Evolutionary conservation across 2,329 filamentous ascomycete genomes (phyloP).

Genomic region (Phialophora chinensis): DNA sequence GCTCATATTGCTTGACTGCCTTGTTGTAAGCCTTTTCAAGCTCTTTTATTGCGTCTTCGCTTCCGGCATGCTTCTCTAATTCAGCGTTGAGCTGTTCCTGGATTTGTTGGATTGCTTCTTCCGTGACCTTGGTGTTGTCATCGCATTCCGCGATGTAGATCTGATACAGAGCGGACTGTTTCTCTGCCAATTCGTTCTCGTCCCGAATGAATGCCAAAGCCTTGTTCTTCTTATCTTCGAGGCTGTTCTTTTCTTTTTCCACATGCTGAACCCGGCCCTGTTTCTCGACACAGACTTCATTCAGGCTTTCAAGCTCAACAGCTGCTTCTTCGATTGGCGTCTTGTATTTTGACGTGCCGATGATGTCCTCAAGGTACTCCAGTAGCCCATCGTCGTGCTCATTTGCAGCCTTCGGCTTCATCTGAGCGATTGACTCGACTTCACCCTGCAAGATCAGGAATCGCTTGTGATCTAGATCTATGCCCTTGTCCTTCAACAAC

Average conservation of each 20-base stretch:
- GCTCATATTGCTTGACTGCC: constrained; percentile 81
- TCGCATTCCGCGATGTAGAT: constrained; percentile 86
- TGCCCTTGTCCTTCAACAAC: constrained; percentile 81
- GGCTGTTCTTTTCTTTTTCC: constrained; percentile 89
- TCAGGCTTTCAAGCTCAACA: constrained; percentile 85
- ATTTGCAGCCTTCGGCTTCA: constrained; percentile 94
- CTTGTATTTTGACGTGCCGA: constrained; percentile 98
- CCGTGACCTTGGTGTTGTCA: constrained; percentile 85
- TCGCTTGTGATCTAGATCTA: constrained; percentile 96
- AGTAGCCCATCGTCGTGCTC: constrained; percentile 96
- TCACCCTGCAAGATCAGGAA: constrained; percentile 97
- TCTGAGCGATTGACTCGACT: constrained; percentile 97
- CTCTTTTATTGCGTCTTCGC: constrained; percentile 86
- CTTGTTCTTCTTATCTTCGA: constrained; percentile 97
- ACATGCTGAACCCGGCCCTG: constrained; percentile 94
- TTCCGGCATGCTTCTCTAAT: constrained; percentile 88
- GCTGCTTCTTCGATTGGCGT: constrained; percentile 94
- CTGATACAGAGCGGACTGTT: constrained; percentile 91
- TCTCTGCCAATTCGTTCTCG: constrained; percentile 88
- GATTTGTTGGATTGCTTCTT: constrained; percentile 90
- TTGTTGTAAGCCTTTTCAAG: constrained; percentile 84
- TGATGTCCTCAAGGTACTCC: constrained; percentile 97
- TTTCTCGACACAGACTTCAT: constrained; percentile 95
- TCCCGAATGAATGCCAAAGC: constrained; percentile 86
- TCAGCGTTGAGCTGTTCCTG: constrained; percentile 85